phyloP scores from a whole-genome alignment of 2,329 filamentous ascomycete species.

The Sporothrix pseudoabietina region DNA sequence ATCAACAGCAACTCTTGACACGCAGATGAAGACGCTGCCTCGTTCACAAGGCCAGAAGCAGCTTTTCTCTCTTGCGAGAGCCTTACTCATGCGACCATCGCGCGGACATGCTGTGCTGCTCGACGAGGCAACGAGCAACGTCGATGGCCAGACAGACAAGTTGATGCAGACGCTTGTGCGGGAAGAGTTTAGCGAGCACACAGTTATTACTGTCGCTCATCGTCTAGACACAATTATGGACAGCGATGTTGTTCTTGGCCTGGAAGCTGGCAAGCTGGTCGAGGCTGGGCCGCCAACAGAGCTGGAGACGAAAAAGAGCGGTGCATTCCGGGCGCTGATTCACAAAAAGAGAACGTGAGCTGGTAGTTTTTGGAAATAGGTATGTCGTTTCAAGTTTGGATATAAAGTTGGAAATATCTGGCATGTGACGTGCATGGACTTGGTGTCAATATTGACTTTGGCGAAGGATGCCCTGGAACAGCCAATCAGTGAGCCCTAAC shows the following conservation, averaged over 20 bases:
- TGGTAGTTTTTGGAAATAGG: background rate
- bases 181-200: background rate
- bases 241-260: background rate
- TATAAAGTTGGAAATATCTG: background rate
- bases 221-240: background rate
- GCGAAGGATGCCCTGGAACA: background rate
- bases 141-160: background rate
- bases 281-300: background rate
- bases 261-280: background rate
- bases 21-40: background rate
- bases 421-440: background rate
- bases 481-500: background rate
- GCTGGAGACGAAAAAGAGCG: background rate
- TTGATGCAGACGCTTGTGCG: background rate
- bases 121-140: background rate
- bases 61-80: background rate
- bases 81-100: background rate
- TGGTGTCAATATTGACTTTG: conserved; percentile 19
- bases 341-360: background rate
- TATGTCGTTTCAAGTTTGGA: background rate
- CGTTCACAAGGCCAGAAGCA: background rate
- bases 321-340: background rate
- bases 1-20: background rate
- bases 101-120: background rate
- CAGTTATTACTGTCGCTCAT: background rate